Percentiles rank a stretch among this genome's conserved stretches.
phyloP scores from a whole-genome alignment of 768 basidiomycete genomes.

The Leucosporidium creatinivorum region DNA sequence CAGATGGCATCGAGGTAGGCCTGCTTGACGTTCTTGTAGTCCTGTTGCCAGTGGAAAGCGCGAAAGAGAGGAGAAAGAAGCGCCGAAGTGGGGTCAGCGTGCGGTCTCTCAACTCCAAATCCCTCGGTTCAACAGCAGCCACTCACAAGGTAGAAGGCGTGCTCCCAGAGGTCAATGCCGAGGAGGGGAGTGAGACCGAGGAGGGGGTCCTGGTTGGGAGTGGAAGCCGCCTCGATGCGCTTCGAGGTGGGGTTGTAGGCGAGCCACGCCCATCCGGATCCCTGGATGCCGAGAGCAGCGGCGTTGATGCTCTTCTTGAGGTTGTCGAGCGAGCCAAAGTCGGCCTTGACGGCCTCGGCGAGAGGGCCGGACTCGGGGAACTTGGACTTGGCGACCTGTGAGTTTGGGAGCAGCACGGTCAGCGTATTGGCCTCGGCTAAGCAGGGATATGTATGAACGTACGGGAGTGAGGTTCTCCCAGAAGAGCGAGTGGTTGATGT shows the following conservation, averaged over 20 bases:
- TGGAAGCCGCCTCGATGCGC: conserved; percentile 83
- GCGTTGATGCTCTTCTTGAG: conserved; percentile 84
- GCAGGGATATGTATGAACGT: too few relatives aligned
- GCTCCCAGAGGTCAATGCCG: conserved; percentile 97
- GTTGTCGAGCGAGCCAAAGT: conserved; percentile 78
- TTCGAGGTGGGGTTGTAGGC: conserved; percentile 43
- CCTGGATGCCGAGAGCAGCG: conserved; percentile 83
- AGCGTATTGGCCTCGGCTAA: conserved; percentile 20
- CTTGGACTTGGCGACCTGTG: conserved; percentile 54
- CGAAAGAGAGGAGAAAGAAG: conserved; percentile 37
- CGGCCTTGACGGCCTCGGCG: conserved; percentile 64
- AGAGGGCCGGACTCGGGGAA: conserved; percentile 45
- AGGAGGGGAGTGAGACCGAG: conserved; percentile 80
- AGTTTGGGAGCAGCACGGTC: conserved; percentile 3
- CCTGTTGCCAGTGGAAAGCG: conserved; percentile 12
- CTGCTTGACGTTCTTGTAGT: conserved; percentile 70
- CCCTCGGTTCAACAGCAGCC: conserved; percentile 49
- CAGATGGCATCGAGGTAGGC: conserved; percentile 93
- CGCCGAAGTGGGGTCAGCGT: neutral
- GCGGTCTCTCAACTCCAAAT: neutral
- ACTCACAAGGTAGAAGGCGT: conserved; percentile 58
- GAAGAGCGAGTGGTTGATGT: conserved; percentile 91
- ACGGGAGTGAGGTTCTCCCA: conserved; percentile 91
- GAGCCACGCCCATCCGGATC: conserved; percentile 98
- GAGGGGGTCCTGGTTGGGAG: conserved; percentile 88